Conservation (phyloP, 257 asterid genomes). For the Capsicum baccatum region DNA sequence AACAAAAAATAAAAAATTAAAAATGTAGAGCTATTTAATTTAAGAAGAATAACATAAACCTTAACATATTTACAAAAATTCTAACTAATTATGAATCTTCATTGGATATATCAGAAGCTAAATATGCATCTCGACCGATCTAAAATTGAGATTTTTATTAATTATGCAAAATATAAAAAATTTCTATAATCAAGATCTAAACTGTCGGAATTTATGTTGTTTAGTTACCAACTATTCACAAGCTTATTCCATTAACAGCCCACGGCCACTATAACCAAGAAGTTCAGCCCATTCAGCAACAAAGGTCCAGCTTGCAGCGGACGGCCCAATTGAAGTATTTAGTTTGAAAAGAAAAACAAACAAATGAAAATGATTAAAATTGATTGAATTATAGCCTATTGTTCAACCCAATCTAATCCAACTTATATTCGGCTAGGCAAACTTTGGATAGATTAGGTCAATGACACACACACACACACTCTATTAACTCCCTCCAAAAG, state of each 20-base stretch:
- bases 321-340: slow-evolving; percentile 4
- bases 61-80: too few species aligned
- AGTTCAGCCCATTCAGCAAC: slow-evolving; percentile 19
- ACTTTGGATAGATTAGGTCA: background rate
- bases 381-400: background rate
- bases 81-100: too few species aligned
- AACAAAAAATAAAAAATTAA: background rate
- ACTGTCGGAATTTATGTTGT: too few species aligned
- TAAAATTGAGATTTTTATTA: too few species aligned
- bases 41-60: too few species aligned
- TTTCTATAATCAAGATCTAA: too few species aligned
- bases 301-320: background rate
- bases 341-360: background rate
- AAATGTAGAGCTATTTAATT: too few species aligned
- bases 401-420: background rate
- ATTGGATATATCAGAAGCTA: too few species aligned
- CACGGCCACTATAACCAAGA: background rate
- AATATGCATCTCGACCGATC: too few species aligned
- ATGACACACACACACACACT: background rate
- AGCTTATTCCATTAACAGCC: background rate
- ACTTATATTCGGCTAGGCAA: background rate
- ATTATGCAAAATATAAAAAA: too few species aligned
- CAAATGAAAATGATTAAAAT: background rate
- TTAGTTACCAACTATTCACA: too few species aligned
- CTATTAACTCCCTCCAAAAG: background rate